Conservation (phyloP, 2,329 filamentous ascomycete species). For the Claviceps sorghi region DNA sequence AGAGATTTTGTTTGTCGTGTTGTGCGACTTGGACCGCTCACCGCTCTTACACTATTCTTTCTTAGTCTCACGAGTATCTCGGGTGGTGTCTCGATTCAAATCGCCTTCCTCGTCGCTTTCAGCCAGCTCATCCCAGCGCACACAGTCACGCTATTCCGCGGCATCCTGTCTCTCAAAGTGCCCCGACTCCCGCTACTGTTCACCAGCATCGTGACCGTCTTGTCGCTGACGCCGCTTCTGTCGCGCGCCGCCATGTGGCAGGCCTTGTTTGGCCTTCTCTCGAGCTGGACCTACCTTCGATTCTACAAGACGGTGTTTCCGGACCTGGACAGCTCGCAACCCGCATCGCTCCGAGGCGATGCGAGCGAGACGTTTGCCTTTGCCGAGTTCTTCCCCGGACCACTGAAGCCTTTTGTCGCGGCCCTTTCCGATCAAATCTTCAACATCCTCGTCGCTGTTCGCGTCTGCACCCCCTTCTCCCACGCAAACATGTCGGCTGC, state of each 20-base stretch:
- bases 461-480: constrained; percentile 74
- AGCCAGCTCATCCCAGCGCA: constrained; percentile 96
- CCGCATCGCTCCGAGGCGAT: constrained; percentile 61
- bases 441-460: constrained; percentile 56
- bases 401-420: constrained; percentile 62
- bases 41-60: background rate
- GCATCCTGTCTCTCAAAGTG: constrained; percentile 77
- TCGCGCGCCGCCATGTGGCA: constrained; percentile 66
- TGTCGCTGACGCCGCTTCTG: constrained; percentile 41
- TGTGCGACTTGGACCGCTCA: background rate
- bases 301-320: constrained; percentile 75
- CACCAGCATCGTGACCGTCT: constrained; percentile 58
- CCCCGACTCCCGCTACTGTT: constrained; percentile 55
- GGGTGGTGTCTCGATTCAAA: constrained; percentile 78
- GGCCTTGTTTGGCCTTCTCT: constrained; percentile 66
- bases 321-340: constrained; percentile 49
- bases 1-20: background rate
- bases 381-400: constrained; percentile 84
- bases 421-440: constrained; percentile 63
- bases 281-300: constrained; percentile 88
- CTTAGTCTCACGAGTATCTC: constrained; percentile 64
- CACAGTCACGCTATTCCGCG: constrained; percentile 85
- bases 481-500: constrained; percentile 63
- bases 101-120: constrained; percentile 88
- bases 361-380: constrained; percentile 95